These are phyloP conservation scores for Juglanconis juglandina DNA, from an alignment of 2,329 filamentous ascomycete genomes.

Conservation along the genomic window DNA sequence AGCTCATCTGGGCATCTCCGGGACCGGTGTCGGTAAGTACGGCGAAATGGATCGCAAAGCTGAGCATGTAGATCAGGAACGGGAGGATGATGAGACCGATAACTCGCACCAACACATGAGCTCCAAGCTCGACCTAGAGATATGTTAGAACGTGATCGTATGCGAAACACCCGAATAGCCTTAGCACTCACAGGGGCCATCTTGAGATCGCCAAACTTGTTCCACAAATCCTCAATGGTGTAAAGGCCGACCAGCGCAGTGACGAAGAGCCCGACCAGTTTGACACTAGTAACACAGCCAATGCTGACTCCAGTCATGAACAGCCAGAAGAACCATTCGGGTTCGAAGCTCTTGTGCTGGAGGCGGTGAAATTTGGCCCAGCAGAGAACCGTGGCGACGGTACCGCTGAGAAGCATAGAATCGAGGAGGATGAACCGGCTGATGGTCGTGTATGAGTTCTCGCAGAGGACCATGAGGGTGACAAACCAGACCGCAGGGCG, in stretches of 20 bases:
- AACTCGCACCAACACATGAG: constrained; percentile 76
- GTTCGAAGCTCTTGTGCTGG: constrained; percentile 79
- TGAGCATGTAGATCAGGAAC: constrained; percentile 88
- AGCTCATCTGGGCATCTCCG: constrained; percentile 99
- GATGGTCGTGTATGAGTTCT: constrained; percentile 99
- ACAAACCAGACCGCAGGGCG: constrained; percentile 90
- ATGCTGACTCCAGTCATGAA: constrained; percentile 92
- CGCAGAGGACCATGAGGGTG: constrained; percentile 94
- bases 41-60: constrained; percentile 91
- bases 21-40: constrained; percentile 92
- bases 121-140: constrained; percentile 52
- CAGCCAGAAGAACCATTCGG: constrained; percentile 93
- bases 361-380: constrained; percentile 95
- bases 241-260: constrained; percentile 94
- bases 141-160: not conserved
- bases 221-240: constrained; percentile 95
- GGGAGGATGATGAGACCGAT: constrained; percentile 86
- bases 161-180: not conserved
- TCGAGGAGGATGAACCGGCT: constrained; percentile 97
- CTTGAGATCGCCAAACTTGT: constrained; percentile 90
- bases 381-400: constrained; percentile 94
- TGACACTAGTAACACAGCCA: constrained; percentile 96
- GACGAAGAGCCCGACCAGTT: constrained; percentile 94
- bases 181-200: constrained; percentile 69
- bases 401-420: constrained; percentile 98